Evolutionary conservation across 1,139 yeast species (phyloP).

Genomic region (Geotrichum klebahnii): DNA sequence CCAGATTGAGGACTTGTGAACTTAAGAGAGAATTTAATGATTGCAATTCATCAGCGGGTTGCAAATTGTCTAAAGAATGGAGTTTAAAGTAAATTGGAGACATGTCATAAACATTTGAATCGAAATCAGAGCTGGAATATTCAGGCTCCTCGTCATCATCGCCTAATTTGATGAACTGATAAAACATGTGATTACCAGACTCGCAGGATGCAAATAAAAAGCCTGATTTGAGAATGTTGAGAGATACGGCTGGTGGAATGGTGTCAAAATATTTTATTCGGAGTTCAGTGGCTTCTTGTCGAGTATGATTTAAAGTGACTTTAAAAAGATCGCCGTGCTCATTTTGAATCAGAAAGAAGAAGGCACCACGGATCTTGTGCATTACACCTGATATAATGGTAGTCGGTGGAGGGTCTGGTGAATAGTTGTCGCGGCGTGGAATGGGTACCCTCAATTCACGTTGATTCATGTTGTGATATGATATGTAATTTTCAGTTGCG

Average conservation of each 20-base stretch:
- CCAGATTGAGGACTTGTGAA: constrained; percentile 43
- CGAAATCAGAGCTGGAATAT: constrained; percentile 37
- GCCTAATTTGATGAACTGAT: constrained; percentile 77
- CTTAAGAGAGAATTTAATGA: constrained; percentile 58
- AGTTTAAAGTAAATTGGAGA: constrained; percentile 34
- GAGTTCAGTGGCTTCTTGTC: constrained; percentile 39
- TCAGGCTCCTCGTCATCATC: constrained; percentile 42
- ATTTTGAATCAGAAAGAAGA: constrained; percentile 70
- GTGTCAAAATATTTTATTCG: constrained; percentile 71
- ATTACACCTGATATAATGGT: constrained; percentile 55
- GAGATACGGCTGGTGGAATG: constrained; percentile 52
- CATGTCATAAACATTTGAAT: constrained; percentile 32
- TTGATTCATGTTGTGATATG: constrained; percentile 43
- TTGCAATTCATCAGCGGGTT: constrained; percentile 51
- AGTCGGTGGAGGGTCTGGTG: constrained; percentile 26
- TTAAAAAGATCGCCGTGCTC: constrained; percentile 76
- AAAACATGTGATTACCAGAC: constrained; percentile 57
- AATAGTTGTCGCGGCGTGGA: constrained; percentile 17
- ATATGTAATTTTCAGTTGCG: constrained; percentile 47
- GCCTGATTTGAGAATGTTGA: constrained; percentile 70
- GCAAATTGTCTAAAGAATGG: constrained; percentile 52
- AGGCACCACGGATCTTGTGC: constrained; percentile 47
- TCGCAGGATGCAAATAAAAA: constrained; percentile 66
- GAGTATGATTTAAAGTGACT: constrained; percentile 49
- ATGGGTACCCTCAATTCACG: constrained; percentile 46